Percentiles rank a stretch among this genome's conserved stretches.
Conservation (phyloP, 2,329 filamentous ascomycete genomes). For the Nemania serpens region DNA sequence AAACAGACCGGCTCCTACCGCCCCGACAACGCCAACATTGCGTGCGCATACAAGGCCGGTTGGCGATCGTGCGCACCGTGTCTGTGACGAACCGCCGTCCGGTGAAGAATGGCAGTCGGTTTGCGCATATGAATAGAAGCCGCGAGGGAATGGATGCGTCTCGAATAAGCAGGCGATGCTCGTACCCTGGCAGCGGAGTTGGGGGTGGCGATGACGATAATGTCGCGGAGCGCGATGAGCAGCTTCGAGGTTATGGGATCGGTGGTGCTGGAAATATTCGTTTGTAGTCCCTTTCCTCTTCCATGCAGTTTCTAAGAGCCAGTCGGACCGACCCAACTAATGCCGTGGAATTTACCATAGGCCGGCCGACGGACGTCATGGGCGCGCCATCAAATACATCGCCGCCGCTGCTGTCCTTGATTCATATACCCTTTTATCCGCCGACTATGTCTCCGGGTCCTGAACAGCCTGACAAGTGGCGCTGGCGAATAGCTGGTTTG, state of each 20-base stretch:
- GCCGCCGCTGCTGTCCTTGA: constrained; percentile 7
- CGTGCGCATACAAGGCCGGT: constrained; percentile 24
- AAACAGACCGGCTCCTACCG: constrained; percentile 3
- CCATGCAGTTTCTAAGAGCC: too few relatives aligned
- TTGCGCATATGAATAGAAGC: not conserved
- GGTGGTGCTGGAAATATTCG: constrained; percentile 23
- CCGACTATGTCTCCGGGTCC: not conserved
- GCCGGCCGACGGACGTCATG: constrained; percentile 18
- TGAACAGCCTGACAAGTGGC: constrained; percentile 3
- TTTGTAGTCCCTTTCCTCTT: not conserved
- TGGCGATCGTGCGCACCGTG: constrained; percentile 14
- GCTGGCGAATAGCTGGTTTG: constrained; percentile 2
- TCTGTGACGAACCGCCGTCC: constrained; percentile 8
- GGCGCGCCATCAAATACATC: constrained; percentile 12
- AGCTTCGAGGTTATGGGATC: constrained; percentile 23
- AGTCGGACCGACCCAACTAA: not conserved
- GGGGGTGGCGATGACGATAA: not conserved
- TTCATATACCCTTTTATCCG: not conserved
- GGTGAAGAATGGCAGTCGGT: not conserved
- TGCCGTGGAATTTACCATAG: not conserved
- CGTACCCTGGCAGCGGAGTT: not conserved
- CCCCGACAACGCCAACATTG: constrained; percentile 4
- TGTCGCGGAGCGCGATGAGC: constrained; percentile 2
- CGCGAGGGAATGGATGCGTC: not conserved
- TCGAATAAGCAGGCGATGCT: not conserved